Evolutionary conservation across 169 alveolate genomes (phyloP).

Genomic region (Plasmodium berghei): DNA sequence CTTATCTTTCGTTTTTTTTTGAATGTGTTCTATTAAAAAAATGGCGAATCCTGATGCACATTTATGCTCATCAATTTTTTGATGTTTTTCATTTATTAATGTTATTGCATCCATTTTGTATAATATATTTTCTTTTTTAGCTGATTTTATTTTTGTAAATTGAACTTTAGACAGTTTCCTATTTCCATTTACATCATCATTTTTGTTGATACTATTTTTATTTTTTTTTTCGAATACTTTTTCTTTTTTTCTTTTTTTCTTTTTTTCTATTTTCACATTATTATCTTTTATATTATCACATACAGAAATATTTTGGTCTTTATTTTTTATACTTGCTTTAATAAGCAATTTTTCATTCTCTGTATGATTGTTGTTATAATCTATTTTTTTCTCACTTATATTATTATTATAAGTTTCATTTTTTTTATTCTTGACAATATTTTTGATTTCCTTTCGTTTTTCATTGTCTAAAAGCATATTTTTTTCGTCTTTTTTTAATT

Average conservation of each 20-base stretch:
- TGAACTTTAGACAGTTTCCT: conserved; percentile 42
- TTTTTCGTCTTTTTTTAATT: not conserved
- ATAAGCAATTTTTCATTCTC: not conserved
- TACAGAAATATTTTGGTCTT: not conserved
- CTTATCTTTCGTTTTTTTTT: conserved; percentile 24
- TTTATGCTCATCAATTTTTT: conserved; percentile 53
- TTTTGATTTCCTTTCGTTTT: not conserved
- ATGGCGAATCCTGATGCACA: conserved; percentile 74
- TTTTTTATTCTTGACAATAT: not conserved
- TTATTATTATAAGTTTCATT: not conserved
- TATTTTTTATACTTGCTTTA: not conserved
- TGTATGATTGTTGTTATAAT: not conserved
- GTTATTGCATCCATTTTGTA: conserved; percentile 14
- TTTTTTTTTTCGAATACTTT: not conserved
- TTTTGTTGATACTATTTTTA: not conserved
- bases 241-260: conserved; percentile 14
- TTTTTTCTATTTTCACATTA: conserved; percentile 21
- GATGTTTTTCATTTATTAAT: conserved; percentile 12
- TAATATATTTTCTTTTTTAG: conserved; percentile 16
- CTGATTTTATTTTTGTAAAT: conserved; percentile 29
- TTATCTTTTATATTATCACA: not conserved
- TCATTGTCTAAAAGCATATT: not conserved
- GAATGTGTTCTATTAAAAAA: conserved; percentile 52
- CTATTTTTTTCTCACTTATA: not conserved
- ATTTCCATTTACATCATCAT: conserved; percentile 4